Evolutionary conservation across 2,329 filamentous ascomycete species (phyloP).

Genomic region (Juglanconis oblonga): DNA sequence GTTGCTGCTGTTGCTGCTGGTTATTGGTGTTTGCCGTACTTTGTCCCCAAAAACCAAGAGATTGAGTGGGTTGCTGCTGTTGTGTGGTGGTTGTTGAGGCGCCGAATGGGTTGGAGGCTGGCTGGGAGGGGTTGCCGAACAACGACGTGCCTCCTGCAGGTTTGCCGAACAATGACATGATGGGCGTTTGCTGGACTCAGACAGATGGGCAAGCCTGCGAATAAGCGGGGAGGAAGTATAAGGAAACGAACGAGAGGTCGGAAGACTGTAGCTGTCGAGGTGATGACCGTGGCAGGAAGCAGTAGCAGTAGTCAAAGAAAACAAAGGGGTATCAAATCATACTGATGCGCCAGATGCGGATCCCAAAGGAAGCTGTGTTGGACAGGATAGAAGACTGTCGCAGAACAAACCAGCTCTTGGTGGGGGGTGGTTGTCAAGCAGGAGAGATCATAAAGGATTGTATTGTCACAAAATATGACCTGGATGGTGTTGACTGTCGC

Average conservation of each 20-base stretch:
- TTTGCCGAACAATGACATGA: slow-evolving; percentile 18
- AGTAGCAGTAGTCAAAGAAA: slow-evolving; percentile 1
- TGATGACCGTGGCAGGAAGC: not conserved
- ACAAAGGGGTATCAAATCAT: slow-evolving; percentile 19
- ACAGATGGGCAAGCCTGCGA: not conserved
- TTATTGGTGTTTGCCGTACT: slow-evolving; percentile 30
- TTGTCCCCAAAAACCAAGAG: slow-evolving; percentile 38
- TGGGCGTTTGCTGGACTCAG: not conserved
- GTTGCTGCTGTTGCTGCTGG: slow-evolving; percentile 32
- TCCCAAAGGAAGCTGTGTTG: not conserved
- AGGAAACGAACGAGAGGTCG: not conserved
- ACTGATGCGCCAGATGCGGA: not conserved
- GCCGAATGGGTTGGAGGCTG: slow-evolving; percentile 22
- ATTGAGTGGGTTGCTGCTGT: slow-evolving; percentile 27
- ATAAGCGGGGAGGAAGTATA: not conserved
- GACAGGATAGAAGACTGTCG: not conserved
- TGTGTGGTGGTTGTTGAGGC: slow-evolving; percentile 20
- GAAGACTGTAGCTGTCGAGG: not conserved
- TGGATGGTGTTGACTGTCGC: not conserved
- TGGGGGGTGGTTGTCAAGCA: not conserved
- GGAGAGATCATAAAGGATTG: not conserved
- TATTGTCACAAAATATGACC: not conserved
- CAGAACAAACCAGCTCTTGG: not conserved
- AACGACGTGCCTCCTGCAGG: slow-evolving; percentile 23
- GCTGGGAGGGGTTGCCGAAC: slow-evolving; percentile 20